phyloP scores from a whole-genome alignment of 2,329 filamentous ascomycete species.

The Fonsecaea pedrosoi region DNA sequence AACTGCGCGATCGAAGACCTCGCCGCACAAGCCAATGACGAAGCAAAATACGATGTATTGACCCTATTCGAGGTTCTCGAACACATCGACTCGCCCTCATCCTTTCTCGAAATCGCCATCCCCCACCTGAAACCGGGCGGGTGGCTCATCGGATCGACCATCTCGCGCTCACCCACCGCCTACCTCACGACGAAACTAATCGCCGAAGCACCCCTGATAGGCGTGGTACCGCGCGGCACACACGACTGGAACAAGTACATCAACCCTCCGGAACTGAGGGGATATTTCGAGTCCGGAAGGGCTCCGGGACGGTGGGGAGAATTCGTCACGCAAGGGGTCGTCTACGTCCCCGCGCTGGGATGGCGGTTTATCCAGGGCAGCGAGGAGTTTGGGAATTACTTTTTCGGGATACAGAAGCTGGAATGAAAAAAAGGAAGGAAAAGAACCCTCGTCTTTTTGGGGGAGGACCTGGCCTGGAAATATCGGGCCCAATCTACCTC shows the following conservation, averaged over 20 bases:
- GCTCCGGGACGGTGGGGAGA: constrained; percentile 48
- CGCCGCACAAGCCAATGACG: constrained; percentile 13
- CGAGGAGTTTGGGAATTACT: constrained; percentile 92
- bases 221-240: constrained; percentile 88
- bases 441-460: background rate
- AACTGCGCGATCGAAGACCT: constrained; percentile 80
- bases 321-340: constrained; percentile 76
- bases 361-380: constrained; percentile 84
- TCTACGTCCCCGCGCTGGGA: constrained; percentile 88
- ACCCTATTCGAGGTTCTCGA: constrained; percentile 94
- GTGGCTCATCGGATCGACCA: constrained; percentile 91
- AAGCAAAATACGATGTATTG: constrained; percentile 73
- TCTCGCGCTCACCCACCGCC: constrained; percentile 84
- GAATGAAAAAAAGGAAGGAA: constrained; percentile 43
- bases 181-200: constrained; percentile 93
- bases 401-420: constrained; percentile 77
- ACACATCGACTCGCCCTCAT: constrained; percentile 78
- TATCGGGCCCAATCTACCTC: too few relatives aligned
- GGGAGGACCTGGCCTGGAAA: too few relatives aligned
- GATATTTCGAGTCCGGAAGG: constrained; percentile 45
- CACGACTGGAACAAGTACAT: constrained; percentile 98
- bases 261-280: constrained; percentile 76
- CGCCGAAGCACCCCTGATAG: constrained; percentile 73
- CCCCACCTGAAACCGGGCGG: constrained; percentile 85
- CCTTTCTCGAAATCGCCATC: constrained; percentile 74